Evolutionary conservation across 768 basidiomycete species (phyloP).

Genomic region (Grammothele lineata): DNA sequence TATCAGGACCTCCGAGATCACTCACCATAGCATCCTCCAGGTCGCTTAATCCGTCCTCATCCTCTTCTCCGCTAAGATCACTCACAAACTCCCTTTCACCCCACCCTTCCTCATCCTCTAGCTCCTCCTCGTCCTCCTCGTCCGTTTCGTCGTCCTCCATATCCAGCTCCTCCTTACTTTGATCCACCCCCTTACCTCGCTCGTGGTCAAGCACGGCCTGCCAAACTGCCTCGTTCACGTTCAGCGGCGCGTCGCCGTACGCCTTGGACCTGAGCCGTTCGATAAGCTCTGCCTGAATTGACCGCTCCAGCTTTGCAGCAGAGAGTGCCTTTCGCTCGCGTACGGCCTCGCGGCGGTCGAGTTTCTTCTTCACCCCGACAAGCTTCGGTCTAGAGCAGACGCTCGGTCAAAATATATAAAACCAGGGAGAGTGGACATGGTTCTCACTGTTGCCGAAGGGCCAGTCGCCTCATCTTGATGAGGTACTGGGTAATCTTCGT

Average conservation of each 20-base stretch:
- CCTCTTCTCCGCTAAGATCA: slow-evolving; percentile 67
- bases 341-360: slow-evolving; percentile 86
- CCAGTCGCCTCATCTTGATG: slow-evolving; percentile 94
- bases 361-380: slow-evolving; percentile 94
- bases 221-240: slow-evolving; percentile 98
- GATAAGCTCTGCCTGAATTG: slow-evolving; percentile 94
- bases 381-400: slow-evolving; percentile 86
- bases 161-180: slow-evolving; percentile 35
- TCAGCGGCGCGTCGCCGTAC: slow-evolving; percentile 95
- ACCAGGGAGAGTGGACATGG: slow-evolving; percentile 24
- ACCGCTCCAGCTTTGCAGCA: slow-evolving; percentile 91
- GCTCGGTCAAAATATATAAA: background rate
- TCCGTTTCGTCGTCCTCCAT: slow-evolving; percentile 54
- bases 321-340: slow-evolving; percentile 95
- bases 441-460: slow-evolving; percentile 79
- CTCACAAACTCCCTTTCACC: slow-evolving; percentile 78
- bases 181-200: slow-evolving; percentile 36
- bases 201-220: slow-evolving; percentile 85
- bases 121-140: slow-evolving; percentile 51
- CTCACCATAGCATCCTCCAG: slow-evolving; percentile 66
- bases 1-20: slow-evolving; percentile 6
- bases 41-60: slow-evolving; percentile 59
- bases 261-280: slow-evolving; percentile 95
- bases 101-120: slow-evolving; percentile 48
- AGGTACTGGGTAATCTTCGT: slow-evolving; percentile 99